These are phyloP conservation scores for Sphagnum contortum DNA, from an alignment of 225 moss, liverwort and hornwort genomes.

Conservation along the genomic window DNA sequence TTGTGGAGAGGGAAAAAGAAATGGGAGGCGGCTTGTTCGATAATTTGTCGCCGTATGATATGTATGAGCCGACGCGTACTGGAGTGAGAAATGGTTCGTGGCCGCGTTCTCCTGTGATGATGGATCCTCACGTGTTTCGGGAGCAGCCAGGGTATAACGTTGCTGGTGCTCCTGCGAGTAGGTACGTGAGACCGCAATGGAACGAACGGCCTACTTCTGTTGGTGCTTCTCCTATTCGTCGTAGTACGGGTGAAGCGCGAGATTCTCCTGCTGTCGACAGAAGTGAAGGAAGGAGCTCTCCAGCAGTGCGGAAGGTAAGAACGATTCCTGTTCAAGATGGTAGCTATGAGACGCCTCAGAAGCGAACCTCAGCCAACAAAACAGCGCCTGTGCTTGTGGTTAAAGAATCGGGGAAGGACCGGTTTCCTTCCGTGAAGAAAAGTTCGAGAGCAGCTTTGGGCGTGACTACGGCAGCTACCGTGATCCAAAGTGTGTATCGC, in stretches of 20 bases:
- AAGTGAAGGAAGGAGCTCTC: not conserved
- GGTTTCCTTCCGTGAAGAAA: too few relatives aligned
- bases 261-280: not conserved
- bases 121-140: conserved; percentile 1
- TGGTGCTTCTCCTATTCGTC: too few relatives aligned
- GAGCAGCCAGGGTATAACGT: conserved; percentile 4
- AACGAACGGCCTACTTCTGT: not conserved
- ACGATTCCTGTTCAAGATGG: conserved; percentile 19
- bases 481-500: conserved; percentile 34
- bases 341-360: not conserved
- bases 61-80: not conserved
- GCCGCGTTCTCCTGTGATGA: conserved; percentile 3
- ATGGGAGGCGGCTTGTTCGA: conserved; percentile 26
- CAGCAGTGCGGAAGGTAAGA: conserved; percentile 9
- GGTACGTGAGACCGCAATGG: not conserved
- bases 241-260: too few relatives aligned
- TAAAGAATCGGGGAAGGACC: too few relatives aligned
- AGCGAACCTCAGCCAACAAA: not conserved
- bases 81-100: conserved; percentile 8
- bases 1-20: too few relatives aligned
- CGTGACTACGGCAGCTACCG: conserved; percentile 22
- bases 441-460: conserved; percentile 3
- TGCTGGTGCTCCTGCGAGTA: not conserved
- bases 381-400: not conserved
- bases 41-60: conserved; percentile 1